Evolutionary conservation across 1,284 basidiomycete species (phyloP).

Genomic region (Trichosporon sp.): DNA sequence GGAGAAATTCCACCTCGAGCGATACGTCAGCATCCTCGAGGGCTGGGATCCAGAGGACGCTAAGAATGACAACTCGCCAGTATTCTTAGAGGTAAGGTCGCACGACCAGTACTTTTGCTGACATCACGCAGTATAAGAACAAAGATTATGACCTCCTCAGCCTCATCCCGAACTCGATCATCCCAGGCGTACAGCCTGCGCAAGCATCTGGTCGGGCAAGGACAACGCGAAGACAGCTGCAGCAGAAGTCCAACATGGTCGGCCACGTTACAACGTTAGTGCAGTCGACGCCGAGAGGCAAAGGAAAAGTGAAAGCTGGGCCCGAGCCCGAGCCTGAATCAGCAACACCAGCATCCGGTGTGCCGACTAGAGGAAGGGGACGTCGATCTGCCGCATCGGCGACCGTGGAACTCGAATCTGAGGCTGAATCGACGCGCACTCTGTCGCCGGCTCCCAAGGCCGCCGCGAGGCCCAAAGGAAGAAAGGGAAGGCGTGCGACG

Average conservation of each 20-base stretch:
- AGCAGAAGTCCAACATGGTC: conserved; percentile 33
- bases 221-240: conserved; percentile 37
- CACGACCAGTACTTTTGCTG: no score
- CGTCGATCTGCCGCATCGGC: conserved; percentile 10
- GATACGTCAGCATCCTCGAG: conserved; percentile 63
- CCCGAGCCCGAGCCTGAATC: neutral
- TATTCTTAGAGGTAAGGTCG: conserved; percentile 62
- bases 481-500: conserved; percentile 20
- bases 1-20: conserved; percentile 77
- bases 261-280: conserved; percentile 15
- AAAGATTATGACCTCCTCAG: conserved; percentile 32
- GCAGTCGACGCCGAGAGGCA: conserved; percentile 12
- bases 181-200: neutral
- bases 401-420: conserved; percentile 1
- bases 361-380: neutral
- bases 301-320: conserved; percentile 13
- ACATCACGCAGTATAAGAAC: conserved; percentile 27
- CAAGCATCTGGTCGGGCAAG: conserved; percentile 14
- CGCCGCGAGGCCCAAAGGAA: conserved; percentile 16
- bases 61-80: conserved; percentile 64
- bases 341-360: neutral
- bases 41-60: conserved; percentile 68
- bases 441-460: neutral
- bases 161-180: conserved; percentile 19
- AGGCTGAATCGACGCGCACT: neutral